Percentiles rank a stretch among this genome's conserved stretches.
These are phyloP conservation scores for Vigna reflexopilosa DNA, from an alignment of 306 rosid species.

Conservation along the genomic window DNA sequence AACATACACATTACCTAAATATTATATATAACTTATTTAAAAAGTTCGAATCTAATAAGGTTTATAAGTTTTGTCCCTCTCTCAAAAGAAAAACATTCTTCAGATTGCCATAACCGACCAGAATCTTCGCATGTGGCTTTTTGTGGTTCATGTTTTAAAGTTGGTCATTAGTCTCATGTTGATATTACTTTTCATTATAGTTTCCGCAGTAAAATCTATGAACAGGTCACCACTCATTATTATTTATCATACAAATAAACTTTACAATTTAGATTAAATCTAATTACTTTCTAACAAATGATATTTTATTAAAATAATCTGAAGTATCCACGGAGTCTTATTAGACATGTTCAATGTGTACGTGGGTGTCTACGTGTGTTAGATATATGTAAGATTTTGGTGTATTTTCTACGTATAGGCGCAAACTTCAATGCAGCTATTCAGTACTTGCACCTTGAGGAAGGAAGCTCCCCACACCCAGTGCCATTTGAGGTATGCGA, in stretches of 20 bases:
- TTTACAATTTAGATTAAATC: neutral
- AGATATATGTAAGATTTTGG: neutral
- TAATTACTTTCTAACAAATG: too few relatives aligned
- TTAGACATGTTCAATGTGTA: neutral
- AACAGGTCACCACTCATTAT: neutral
- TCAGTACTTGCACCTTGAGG: constrained; percentile 4
- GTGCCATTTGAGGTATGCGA: constrained; percentile 37
- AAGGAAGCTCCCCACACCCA: neutral
- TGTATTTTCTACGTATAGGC: neutral
- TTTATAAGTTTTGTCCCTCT: neutral
- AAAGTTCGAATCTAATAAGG: too few relatives aligned
- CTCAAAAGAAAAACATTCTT: neutral
- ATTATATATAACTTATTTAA: too few relatives aligned
- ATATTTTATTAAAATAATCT: neutral
- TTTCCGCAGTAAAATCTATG: neutral
- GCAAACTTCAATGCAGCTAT: neutral
- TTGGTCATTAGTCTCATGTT: neutral
- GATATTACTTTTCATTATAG: neutral
- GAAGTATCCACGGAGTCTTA: neutral
- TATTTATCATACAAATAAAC: neutral
- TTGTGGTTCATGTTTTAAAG: neutral
- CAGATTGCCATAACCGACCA: constrained; percentile 53
- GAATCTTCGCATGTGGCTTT: constrained; percentile 48
- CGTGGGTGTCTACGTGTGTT: neutral
- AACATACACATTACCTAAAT: too few relatives aligned